Evolutionary conservation across 2,329 filamentous ascomycete genomes (phyloP).

Genomic region (Colletotrichum tanaceti): DNA sequence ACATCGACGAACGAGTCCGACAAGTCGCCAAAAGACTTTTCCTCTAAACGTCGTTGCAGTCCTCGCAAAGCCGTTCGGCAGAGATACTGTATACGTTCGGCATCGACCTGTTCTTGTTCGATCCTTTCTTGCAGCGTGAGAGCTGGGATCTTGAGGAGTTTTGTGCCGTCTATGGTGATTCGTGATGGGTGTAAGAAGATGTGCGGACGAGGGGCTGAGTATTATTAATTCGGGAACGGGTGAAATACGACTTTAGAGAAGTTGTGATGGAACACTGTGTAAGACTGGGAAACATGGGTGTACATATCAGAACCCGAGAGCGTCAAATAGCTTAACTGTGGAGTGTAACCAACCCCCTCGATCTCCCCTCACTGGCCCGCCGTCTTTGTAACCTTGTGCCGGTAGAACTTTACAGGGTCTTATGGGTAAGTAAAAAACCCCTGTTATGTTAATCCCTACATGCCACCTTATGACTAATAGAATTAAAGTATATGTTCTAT

Average conservation of each 20-base stretch:
- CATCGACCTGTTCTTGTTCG: slow-evolving; percentile 15
- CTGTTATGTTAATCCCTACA: no score
- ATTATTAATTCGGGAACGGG: no score
- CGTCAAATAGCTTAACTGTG: slow-evolving; percentile 22
- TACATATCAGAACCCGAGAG: slow-evolving; percentile 21
- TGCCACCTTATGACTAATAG: no score
- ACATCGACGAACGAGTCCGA: slow-evolving; percentile 44
- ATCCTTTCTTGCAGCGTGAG: slow-evolving; percentile 16
- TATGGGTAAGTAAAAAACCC: no score
- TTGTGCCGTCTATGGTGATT: slow-evolving; percentile 24
- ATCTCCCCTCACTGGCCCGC: not conserved
- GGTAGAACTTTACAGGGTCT: no score
- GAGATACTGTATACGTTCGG: slow-evolving; percentile 13
- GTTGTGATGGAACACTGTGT: not conserved
- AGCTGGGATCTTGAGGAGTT: slow-evolving; percentile 7
- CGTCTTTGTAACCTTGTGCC: not conserved
- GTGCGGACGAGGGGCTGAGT: no score
- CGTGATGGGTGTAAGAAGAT: not conserved
- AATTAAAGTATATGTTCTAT: no score
- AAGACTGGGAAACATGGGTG: not conserved
- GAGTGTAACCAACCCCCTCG: not conserved
- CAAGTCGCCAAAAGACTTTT: slow-evolving; percentile 23
- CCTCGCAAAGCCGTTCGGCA: slow-evolving; percentile 14
- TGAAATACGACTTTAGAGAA: no score
- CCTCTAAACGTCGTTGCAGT: slow-evolving; percentile 17